Evolutionary conservation across 441 rosid species (phyloP), one percentile per base, ranked within the genome.

Genomic region (Gossypium schwendimanii): DNA sequence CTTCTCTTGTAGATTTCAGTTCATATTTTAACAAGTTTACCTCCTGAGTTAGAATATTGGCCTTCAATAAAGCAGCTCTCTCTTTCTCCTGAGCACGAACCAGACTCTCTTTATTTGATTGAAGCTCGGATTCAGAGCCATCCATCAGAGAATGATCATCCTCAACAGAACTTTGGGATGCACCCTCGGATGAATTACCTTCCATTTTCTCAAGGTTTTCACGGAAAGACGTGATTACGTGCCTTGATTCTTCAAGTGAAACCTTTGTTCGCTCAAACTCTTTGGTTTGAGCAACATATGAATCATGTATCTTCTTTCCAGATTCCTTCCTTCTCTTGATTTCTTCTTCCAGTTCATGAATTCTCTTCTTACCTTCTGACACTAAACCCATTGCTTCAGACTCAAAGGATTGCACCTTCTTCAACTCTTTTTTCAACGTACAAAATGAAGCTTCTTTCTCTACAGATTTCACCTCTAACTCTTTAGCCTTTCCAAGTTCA

Each of bases 1-100:
- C 97, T 53, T 78, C 85, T 0, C 74, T 79, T 0, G 92, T 85
- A 6, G 69, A 65, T 36, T 85, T 86, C 74, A 92, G 61, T 72
- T 89, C 91, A 50, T 12, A 75, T 74, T 77, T 86, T 7, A 89
- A 79, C 64, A 60, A 45, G 39, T 76, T 66, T 23, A 83, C 67
- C 81, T 85, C 87, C 62, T 80, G 83, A 3, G 60, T 12, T 28
- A 84, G 50, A 44, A 65, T 72, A 39, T 70, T 76, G 6, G 73
- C 47, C 68, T 75, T 83, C 10, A 62, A 15, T 14, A 77, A 72
- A 3, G 87, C 79, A 23, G 33, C 66, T 44, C 74, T 70, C 66
- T 80, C 92, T 0, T 72, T 76, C 15, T 86, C 87, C 1, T 73
- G 82, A 3, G 86, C 80, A 1, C 62, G 63, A 39, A 26, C 74